Evolutionary conservation across 169 alveolate species (phyloP).

Genomic region (Plasmodium fragile): DNA sequence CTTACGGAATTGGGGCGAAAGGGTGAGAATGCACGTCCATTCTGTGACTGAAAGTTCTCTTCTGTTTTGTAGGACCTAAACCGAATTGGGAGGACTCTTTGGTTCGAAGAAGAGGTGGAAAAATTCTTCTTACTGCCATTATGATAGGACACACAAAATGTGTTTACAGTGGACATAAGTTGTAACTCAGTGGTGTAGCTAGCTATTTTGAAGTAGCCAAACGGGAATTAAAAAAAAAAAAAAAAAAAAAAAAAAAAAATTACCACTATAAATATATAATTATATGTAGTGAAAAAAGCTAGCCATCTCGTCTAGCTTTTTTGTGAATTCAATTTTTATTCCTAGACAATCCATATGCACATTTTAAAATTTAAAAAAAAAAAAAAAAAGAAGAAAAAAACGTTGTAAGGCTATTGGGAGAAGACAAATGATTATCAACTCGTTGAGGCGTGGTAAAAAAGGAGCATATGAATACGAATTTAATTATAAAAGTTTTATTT

Average conservation of each 20-base stretch:
- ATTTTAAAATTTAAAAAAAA: background rate
- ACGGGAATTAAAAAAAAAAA: background rate
- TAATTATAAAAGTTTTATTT: background rate
- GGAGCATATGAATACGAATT: background rate
- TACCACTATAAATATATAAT: background rate
- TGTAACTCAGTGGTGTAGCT: background rate
- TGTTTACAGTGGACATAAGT: background rate
- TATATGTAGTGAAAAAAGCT: background rate
- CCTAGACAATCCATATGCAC: background rate
- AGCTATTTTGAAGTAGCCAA: conserved; percentile 8
- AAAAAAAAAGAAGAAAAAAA: background rate
- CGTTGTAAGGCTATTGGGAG: background rate
- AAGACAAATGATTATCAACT: background rate
- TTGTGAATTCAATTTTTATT: background rate
- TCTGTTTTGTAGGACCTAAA: background rate
- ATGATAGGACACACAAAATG: background rate
- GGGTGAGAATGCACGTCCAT: background rate
- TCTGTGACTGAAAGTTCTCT: background rate
- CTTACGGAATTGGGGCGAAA: background rate
- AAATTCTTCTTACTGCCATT: background rate
- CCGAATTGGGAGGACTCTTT: background rate
- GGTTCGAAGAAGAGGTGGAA: background rate
- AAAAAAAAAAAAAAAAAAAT: background rate
- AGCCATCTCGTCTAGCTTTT: background rate
- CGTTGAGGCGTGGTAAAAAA: background rate